Evolutionary conservation across 176 grass and related monocot species (phyloP), one percentile per base, ranked within the genome.

Genomic region (Avena eriantha): DNA sequence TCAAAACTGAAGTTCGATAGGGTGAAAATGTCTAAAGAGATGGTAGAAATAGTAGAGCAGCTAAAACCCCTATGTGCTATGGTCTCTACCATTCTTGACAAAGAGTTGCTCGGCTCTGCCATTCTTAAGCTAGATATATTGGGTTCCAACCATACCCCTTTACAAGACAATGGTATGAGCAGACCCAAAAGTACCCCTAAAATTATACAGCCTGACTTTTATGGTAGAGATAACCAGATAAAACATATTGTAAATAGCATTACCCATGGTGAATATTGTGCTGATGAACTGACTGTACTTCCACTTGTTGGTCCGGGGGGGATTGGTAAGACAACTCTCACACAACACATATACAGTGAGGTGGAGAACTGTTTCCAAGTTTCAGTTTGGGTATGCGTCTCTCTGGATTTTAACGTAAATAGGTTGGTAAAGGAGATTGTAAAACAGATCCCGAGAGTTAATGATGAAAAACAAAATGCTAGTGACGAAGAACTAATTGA

Each of bases 251-350:
- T 86, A 18, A 8, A 43, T 2, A 0, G 0, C 1, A 60, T 85
- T 5, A 66, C 31, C 0, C 0, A 14, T 10, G 68, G 16, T 18
- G 0, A 31, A 45, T 39, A 13, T 49, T 45, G 4, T 46, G 14
- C 1, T 0, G 0, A 56, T 11, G 73, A 73, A 0, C n/a, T 90
- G 0, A 51, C 54, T 0, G 53, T 90, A 4, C 18, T 93, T 78
- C 46, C 87, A 5, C 73, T 93, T 72, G 80, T 87, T 72, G 91
- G 91, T 4, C 69, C 82, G 0, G 88, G 91, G 0, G 91, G 87
- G 0, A 64, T 93, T 68, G 81, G 91, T 0, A 93, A 93, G 57
- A 93, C 84, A 55, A 78, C 91, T 67, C 63, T 93, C 49, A 73
- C 51, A 56, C 76, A 93, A 43, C 13, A 84, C 8, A 15, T 90